Base-by-base conservation (phyloP, 2,329 filamentous ascomycete genomes). In the Chaetomium sp. region DNA sequence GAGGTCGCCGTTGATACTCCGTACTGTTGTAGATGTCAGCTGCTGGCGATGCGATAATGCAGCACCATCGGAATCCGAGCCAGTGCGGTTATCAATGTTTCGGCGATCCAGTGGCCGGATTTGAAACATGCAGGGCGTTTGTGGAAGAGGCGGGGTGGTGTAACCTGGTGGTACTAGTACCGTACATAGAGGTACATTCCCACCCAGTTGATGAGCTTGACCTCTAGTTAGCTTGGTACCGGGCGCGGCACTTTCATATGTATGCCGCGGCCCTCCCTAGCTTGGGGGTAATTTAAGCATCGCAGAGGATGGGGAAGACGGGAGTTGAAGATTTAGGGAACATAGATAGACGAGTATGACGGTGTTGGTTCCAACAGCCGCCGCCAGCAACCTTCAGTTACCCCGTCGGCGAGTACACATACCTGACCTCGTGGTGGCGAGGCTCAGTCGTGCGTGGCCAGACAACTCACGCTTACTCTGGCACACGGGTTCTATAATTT, bases 61-160 rank as follows among this genome's bases (percentile, higher is more conserved):
- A 33, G 29, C 51, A n/a, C 19, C 51, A 35, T 54, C 29, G 19
- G 8, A 10, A 10, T 21, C 16, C 29, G 8, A 31, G 51, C 3
- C 23, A 3, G 12, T 19, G 49, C 27, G 10, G 13, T 16, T n/a
- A 57, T 23, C 29, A 6, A 27, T 29, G 23, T 35, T 38, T 35
- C n/a, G 53, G 23, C n/a, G 31, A 35, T 56, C 31, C n/a, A 35
- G 23, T 10, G 55, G 21, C 29, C n/a, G 50, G 58, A 54, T 21
- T 42, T 65, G 63, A 65, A 61, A 65, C 63, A 57, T 65, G 38
- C 56, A 49, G 16, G 61, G 33, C 29, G 35, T 21, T 64, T 51
- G 6, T 25, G 42, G 42, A 53, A 45, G 53, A 57, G 51, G 51
- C 51, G 45, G 62, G 29, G 57, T 51, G 56, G 56, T 61, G 63